Percentiles rank a stretch among this genome's conserved stretches.
Conservation (phyloP, 352 stramenopile species). For the Albugo laibachii region DNA sequence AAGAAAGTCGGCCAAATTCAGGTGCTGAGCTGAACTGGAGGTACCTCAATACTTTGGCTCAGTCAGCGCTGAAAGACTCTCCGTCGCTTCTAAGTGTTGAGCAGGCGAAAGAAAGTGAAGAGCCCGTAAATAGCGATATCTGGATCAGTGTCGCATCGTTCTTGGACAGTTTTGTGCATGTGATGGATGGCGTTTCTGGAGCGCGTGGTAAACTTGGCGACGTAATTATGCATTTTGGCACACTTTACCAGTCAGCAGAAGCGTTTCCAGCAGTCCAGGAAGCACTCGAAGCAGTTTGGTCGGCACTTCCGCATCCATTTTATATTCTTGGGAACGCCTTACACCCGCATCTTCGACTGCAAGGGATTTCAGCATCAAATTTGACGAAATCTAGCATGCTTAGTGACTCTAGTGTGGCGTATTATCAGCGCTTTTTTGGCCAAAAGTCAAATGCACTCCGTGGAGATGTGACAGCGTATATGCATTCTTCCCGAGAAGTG, state of each 20-base stretch:
- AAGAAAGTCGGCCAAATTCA: too few relatives aligned
- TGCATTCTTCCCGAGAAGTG: constrained; percentile 28
- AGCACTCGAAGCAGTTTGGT: constrained; percentile 33
- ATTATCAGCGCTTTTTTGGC: constrained; percentile 27
- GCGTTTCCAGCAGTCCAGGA: constrained; percentile 23
- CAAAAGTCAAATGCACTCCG: constrained; percentile 23
- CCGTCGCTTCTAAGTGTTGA: too few relatives aligned
- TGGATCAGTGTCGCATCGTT: too few relatives aligned
- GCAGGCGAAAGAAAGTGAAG: too few relatives aligned
- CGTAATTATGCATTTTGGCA: constrained; percentile 19
- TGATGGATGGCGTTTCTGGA: constrained; percentile 10
- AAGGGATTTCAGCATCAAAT: constrained; percentile 15
- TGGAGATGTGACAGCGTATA: constrained; percentile 41
- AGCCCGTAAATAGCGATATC: too few relatives aligned
- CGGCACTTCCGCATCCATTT: constrained; percentile 37
- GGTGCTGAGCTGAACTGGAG: too few relatives aligned
- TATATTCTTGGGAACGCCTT: constrained; percentile 36
- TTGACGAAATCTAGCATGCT: constrained; percentile 37
- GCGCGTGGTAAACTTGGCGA: constrained; percentile 16
- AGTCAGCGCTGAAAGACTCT: too few relatives aligned
- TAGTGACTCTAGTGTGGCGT: constrained; percentile 31
- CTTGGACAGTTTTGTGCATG: constrained; percentile 8
- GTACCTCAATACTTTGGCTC: too few relatives aligned
- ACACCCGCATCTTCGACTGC: constrained; percentile 27
- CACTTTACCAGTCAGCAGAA: constrained; percentile 20